phyloP scores from a whole-genome alignment of 495 filamentous ascomycete species.

The Tuber melanosporum region DNA sequence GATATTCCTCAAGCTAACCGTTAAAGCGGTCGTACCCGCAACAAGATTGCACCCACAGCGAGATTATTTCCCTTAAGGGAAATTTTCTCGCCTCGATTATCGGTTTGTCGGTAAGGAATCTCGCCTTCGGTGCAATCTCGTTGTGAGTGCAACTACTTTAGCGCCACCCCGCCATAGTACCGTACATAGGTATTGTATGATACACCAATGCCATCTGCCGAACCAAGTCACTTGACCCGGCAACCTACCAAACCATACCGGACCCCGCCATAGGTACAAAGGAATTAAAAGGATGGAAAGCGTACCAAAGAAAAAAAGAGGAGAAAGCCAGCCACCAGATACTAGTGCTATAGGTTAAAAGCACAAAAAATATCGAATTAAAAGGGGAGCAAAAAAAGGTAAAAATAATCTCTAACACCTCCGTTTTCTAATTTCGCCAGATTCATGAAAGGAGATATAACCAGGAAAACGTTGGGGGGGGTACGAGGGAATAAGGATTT shows the following conservation, averaged over 20 bases:
- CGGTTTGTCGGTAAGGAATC: too few species aligned
- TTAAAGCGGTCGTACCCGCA: not conserved
- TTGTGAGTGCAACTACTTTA: too few species aligned
- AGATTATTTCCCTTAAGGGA: too few species aligned
- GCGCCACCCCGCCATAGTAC: not conserved
- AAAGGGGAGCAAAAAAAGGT: slow-evolving; percentile 7
- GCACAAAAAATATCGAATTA: not conserved
- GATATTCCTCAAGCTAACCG: not conserved
- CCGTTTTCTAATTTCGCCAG: slow-evolving; percentile 22
- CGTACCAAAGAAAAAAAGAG: not conserved
- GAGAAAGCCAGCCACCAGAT: not conserved
- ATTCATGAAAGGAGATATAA: slow-evolving; percentile 20
- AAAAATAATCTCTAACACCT: slow-evolving; percentile 23
- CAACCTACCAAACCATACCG: not conserved
- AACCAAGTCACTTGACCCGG: not conserved
- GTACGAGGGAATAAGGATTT: not conserved
- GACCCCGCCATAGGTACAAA: not conserved
- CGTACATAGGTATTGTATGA: too few species aligned
- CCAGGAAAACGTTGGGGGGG: slow-evolving; percentile 2
- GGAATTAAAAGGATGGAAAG: not conserved
- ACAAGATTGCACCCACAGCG: too few species aligned
- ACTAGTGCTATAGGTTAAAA: not conserved
- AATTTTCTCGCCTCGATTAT: too few species aligned
- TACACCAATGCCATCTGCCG: not conserved
- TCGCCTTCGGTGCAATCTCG: too few species aligned